Evolutionary conservation across 371 early-diverging fungal species (phyloP).

Genomic region (Globomyces sp.): DNA sequence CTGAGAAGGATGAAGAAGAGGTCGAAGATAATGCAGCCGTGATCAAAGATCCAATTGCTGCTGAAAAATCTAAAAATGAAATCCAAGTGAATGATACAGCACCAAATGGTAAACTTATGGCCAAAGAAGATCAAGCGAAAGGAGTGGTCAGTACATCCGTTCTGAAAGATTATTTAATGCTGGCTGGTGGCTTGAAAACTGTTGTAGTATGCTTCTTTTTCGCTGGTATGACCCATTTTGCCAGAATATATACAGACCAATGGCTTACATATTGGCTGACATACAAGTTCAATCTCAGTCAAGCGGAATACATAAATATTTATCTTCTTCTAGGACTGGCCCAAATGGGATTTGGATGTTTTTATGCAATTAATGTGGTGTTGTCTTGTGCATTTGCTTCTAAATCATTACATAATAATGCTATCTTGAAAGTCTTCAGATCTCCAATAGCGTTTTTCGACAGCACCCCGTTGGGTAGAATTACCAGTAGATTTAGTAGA

Average conservation of each 20-base stretch:
- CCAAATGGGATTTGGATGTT: background rate
- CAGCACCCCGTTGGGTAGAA: slow-evolving; percentile 75
- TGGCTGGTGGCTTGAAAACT: background rate
- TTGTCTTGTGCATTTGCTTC: slow-evolving; percentile 24
- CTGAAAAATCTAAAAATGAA: background rate
- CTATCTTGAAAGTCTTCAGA: slow-evolving; percentile 59
- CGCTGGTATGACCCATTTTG: slow-evolving; percentile 16
- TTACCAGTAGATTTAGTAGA: slow-evolving; percentile 69
- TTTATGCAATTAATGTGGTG: background rate
- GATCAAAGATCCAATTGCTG: background rate
- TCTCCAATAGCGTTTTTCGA: slow-evolving; percentile 80
- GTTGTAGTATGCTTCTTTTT: background rate
- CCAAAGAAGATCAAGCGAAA: background rate
- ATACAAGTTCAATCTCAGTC: background rate
- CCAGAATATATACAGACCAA: slow-evolving; percentile 23
- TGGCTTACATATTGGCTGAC: slow-evolving; percentile 21
- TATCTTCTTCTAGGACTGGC: background rate
- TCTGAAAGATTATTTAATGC: background rate
- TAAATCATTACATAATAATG: slow-evolving; percentile 23
- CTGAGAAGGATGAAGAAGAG: slow-evolving; percentile 21
- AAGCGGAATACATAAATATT: background rate
- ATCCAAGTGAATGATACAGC: background rate
- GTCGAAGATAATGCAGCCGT: background rate
- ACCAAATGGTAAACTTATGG: slow-evolving; percentile 7
- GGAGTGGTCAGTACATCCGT: background rate